Conservation (phyloP, 768 basidiomycete species). For the Pulveroboletus sp. region DNA sequence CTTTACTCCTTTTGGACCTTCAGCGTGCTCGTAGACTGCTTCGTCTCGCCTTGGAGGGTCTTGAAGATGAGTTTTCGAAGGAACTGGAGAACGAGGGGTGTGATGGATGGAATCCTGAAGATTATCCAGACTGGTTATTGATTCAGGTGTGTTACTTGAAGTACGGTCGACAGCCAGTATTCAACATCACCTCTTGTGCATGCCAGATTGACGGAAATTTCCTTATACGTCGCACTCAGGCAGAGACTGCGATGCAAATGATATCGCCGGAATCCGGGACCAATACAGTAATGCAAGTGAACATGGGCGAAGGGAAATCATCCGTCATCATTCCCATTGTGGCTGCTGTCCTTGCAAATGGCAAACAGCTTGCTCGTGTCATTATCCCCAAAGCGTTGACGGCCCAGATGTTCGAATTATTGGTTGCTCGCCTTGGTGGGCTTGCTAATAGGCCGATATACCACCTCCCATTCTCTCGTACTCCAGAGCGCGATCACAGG, state of each 20-base stretch:
- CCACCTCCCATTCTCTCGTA: not conserved
- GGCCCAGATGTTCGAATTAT: not conserved
- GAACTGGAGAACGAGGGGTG: conserved; percentile 20
- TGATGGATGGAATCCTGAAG: conserved; percentile 15
- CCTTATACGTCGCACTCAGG: conserved; percentile 32
- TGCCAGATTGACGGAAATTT: conserved; percentile 16
- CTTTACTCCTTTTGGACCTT: no score
- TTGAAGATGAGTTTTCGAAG: conserved; percentile 22
- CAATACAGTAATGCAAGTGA: no score
- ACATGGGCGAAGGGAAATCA: no score
- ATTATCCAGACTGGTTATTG: conserved; percentile 39
- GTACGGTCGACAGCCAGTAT: no score
- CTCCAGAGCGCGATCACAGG: no score
- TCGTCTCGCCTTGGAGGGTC: no score
- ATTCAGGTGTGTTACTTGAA: conserved; percentile 37
- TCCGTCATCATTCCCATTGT: no score
- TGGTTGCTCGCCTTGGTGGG: conserved; percentile 35
- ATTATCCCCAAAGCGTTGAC: not conserved
- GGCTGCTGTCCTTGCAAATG: no score
- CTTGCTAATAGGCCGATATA: conserved; percentile 18
- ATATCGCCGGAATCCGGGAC: not conserved
- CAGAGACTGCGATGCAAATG: no score
- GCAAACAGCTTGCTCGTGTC: no score
- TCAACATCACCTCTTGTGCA: no score
- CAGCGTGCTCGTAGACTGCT: conserved; percentile 34